Conservation (phyloP, 1,284 basidiomycete genomes). For the Quambalaria eucalypti region DNA sequence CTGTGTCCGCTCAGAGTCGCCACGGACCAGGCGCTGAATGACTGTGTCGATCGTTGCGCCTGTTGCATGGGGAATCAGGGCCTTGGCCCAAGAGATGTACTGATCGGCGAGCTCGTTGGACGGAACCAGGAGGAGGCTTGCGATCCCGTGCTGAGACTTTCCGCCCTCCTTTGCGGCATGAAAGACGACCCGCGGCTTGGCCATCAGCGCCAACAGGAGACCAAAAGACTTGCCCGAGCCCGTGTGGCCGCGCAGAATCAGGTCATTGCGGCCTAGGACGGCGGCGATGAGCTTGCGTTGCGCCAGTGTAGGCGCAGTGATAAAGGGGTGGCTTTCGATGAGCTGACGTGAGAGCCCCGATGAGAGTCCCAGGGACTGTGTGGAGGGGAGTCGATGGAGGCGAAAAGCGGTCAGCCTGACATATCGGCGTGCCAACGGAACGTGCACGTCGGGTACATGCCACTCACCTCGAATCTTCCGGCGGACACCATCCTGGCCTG, state of each 20-base stretch:
- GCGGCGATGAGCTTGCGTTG: constrained; percentile 33
- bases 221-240: constrained; percentile 43
- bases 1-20: constrained; percentile 10
- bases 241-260: constrained; percentile 41
- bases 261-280: constrained; percentile 26
- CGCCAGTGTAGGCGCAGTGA: constrained; percentile 31
- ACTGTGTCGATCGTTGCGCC: constrained; percentile 27
- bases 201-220: constrained; percentile 35
- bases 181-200: constrained; percentile 39
- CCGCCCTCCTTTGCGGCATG: constrained; percentile 1
- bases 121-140: constrained; percentile 37
- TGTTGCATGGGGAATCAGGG: constrained; percentile 19
- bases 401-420: too few species aligned
- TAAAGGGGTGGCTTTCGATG: constrained; percentile 19
- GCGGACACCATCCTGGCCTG: too few species aligned
- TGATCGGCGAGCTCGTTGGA: constrained; percentile 42
- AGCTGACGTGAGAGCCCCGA: constrained; percentile 13
- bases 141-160: constrained; percentile 16
- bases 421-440: too few species aligned
- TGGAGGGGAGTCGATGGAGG: background rate
- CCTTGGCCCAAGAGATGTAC: constrained; percentile 33
- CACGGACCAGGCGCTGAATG: constrained; percentile 31
- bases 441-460: too few species aligned
- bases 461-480: too few species aligned
- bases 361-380: constrained; percentile 4